Evolutionary conservation across 257 asterid species (phyloP), one percentile per base, ranked within the genome.

Genomic region (Knoxia roxburghii): DNA sequence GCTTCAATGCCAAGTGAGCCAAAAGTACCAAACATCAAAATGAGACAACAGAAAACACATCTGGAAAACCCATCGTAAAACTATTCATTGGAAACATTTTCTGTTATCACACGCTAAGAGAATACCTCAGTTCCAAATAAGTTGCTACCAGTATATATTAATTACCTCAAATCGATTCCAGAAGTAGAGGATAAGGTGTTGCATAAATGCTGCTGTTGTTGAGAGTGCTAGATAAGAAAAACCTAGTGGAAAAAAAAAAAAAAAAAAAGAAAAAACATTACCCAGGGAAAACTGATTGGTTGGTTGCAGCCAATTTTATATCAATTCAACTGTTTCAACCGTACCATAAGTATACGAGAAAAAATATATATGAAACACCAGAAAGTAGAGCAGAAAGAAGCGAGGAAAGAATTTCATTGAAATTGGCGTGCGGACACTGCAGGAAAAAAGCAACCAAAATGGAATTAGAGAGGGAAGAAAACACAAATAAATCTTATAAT

Each of bases 371-470:
- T 94, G 99, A 65, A 94, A 94, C 79, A 94, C 97, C 77, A 94
- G 85, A 75, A 94, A 94, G 77, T 94, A 94, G 75, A 94, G 97
- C 75, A 94, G 79, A 77, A 94, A 94, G 95, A 94, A 94, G 79
- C 97, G 99, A 50, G 99, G 99, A 74, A 90, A 94, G 85, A 90
- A 94, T 88, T 94, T 94, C 99, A 90, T 90, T 48, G 99, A 94
- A 81, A 94, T 82, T 69, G 99, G 99, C 10, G 99, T 94, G 63
- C 99, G 92, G 67, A 94, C 99, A 77, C 99, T 93, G 99, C 91
- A 90, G 73, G 69, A 72, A 66, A 79, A 43, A 13, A 64, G 50
- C 37, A 72, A 53, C 49, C 49, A 40, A 51, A 12, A 51, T 15
- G n/a, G 17, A 35, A n/a, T 43, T 50, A 50, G 46, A 37, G 21